Base-by-base conservation (phyloP, 345 rosid genomes). In the Noccaea caerulescens region DNA sequence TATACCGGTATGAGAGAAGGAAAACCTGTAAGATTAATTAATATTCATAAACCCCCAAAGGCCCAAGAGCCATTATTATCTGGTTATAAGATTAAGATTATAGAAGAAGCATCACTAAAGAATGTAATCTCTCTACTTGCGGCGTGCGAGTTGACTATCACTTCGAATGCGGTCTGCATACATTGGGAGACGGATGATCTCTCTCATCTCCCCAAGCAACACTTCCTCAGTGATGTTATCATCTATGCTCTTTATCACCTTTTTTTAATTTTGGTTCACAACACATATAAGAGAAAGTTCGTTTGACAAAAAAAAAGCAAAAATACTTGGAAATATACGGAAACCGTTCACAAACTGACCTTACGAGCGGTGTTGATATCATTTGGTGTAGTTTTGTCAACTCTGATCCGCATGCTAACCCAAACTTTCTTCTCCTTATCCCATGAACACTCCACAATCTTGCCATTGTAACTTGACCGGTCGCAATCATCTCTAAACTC, bases 191-290 rank as follows among this genome's bases (percentile, higher is more conserved):
- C 84, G 81, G 18, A 87, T 86, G 43, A 85, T 91, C 84, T 91
- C 98, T 4, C 54, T n/a, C 23, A 91, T 89, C 72, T 94, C 98
- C 8, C 76, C 50, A 83, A 91, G 75, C 78, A 94, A 73, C 20
- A 91, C 72, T 4, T 91, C 95, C 83, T 87, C 98, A 0, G 98
- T 94, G 57, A 94, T 94, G 60, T 94, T 89, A 70, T 94, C 99
- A 33, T 34, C 70, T 75, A 91, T 94, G 75, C 98, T 94, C 37
- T 90, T 84, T 86, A 89, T 88, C 71, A 91, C 99, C 98, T 93
- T 5, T 45, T 93, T 5, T 45, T 14, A 0, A 10, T 27, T 14
- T 32, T 20, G 30, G 30, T 27, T 27, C 30, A 27, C 3, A 27
- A 27, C 20, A 13, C 3, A 13, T 16, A 27, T 3, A 3, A 10